These are phyloP conservation scores for Isabelozyma rhagii DNA, from an alignment of 805 yeast species.

Conservation along the genomic window DNA sequence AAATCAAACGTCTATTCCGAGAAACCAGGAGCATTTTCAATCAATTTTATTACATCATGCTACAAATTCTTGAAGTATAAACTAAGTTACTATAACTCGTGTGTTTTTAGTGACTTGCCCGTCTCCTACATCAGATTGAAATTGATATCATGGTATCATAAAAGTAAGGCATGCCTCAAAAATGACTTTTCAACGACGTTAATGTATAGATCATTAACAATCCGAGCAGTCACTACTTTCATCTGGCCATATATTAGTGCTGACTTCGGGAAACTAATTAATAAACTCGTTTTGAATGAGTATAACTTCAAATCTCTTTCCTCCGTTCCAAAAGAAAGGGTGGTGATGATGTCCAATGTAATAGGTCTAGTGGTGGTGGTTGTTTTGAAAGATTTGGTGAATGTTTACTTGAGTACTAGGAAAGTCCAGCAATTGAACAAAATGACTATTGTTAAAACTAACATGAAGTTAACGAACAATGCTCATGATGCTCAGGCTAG, in stretches of 20 bases:
- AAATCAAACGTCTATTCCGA: not conserved
- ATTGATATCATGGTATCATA: slow-evolving; percentile 13
- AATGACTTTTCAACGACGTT: slow-evolving; percentile 32
- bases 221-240: slow-evolving; percentile 29
- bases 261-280: slow-evolving; percentile 25
- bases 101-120: not conserved
- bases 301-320: slow-evolving; percentile 4
- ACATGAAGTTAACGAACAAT: not conserved
- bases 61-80: not conserved
- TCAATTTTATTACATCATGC: not conserved
- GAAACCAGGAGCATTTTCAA: not conserved
- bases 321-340: slow-evolving; percentile 4
- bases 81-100: not conserved
- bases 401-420: slow-evolving; percentile 24
- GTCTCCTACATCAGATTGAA: slow-evolving; percentile 8
- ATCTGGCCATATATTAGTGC: slow-evolving; percentile 39
- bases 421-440: slow-evolving; percentile 28
- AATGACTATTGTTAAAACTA: slow-evolving; percentile 10
- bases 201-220: slow-evolving; percentile 17
- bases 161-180: slow-evolving; percentile 29
- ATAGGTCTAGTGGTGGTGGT: slow-evolving; percentile 31
- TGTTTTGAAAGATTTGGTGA: slow-evolving; percentile 28
- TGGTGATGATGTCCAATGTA: slow-evolving; percentile 28
- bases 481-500: not conserved
- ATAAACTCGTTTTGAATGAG: slow-evolving; percentile 5